These are phyloP conservation scores for Lasiosphaeris hirsuta DNA, from an alignment of 495 filamentous ascomycete species.

Conservation along the genomic window DNA sequence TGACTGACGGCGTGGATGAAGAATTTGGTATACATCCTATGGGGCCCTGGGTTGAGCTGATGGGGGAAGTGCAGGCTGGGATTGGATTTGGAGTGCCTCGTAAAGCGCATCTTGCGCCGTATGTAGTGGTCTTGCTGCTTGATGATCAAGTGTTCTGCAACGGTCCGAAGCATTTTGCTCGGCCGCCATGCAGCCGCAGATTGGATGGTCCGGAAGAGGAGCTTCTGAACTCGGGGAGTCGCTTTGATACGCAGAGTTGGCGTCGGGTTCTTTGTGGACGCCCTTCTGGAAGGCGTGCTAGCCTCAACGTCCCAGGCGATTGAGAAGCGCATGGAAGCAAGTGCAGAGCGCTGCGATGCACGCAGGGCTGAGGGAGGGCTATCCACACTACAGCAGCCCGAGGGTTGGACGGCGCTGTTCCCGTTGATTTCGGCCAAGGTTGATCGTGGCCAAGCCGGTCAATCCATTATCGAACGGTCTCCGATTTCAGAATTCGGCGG, in stretches of 20 bases:
- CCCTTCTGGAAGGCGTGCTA: background rate
- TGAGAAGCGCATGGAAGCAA: conserved; percentile 14
- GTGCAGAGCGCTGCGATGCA: conserved; percentile 9
- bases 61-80: background rate
- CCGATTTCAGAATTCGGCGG: too few species aligned
- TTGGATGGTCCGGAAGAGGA: background rate
- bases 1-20: too few species aligned
- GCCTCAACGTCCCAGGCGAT: conserved; percentile 5
- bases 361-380: too few species aligned
- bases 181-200: background rate
- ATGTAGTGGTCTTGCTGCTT: conserved; percentile 31
- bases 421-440: too few species aligned
- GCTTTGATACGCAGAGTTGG: too few species aligned
- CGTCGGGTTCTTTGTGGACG: background rate
- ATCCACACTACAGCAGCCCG: too few species aligned
- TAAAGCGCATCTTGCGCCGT: conserved; percentile 35
- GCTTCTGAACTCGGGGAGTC: too few species aligned
- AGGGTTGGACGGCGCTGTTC: too few species aligned
- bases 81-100: conserved; percentile 21
- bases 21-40: too few species aligned
- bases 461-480: too few species aligned
- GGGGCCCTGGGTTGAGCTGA: too few species aligned
- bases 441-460: too few species aligned
- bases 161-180: conserved; percentile 2
- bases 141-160: conserved; percentile 23